Conservation (phyloP, 2,329 filamentous ascomycete species). For the Calcarisporium arbuscula region DNA sequence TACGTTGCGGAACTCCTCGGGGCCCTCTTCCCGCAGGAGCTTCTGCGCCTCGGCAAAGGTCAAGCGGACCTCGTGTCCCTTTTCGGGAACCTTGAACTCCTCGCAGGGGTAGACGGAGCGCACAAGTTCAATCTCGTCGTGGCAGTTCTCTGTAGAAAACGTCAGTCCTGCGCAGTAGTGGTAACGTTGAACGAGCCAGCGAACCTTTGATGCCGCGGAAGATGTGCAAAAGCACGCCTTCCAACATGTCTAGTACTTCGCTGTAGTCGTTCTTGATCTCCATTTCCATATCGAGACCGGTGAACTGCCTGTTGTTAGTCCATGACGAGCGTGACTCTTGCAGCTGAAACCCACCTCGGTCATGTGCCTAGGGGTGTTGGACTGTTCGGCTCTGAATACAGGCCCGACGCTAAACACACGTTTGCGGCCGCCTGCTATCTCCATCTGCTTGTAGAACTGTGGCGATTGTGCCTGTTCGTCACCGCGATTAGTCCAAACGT, state of each 20-base stretch:
- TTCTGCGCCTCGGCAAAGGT: slow-evolving; percentile 73
- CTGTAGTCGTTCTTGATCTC: slow-evolving; percentile 74
- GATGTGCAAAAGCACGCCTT: slow-evolving; percentile 70
- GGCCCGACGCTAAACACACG: slow-evolving; percentile 73
- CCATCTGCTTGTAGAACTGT: slow-evolving; percentile 83
- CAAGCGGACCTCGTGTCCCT: slow-evolving; percentile 68
- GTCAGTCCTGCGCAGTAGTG: slow-evolving; percentile 7
- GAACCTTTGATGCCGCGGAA: slow-evolving; percentile 61
- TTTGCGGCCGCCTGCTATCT: slow-evolving; percentile 73
- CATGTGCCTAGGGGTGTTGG: slow-evolving; percentile 78
- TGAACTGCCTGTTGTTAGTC: slow-evolving; percentile 48
- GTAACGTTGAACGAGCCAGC: slow-evolving; percentile 5
- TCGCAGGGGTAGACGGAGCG: slow-evolving; percentile 71
- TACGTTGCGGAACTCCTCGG: slow-evolving; percentile 59
- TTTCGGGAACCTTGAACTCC: slow-evolving; percentile 66
- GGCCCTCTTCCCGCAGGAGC: slow-evolving; percentile 69
- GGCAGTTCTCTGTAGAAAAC: slow-evolving; percentile 45
- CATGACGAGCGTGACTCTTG: background rate
- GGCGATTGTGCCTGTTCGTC: slow-evolving; percentile 79
- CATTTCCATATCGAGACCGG: slow-evolving; percentile 85
- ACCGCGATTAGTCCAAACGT: too few relatives aligned
- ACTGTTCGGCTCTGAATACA: slow-evolving; percentile 81
- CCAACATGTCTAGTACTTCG: slow-evolving; percentile 67
- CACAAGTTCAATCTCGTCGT: slow-evolving; percentile 65
- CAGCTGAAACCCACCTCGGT: slow-evolving; percentile 51